Evolutionary conservation across 2,329 filamentous ascomycete species (phyloP).

Genomic region (Clarireedia sp.): DNA sequence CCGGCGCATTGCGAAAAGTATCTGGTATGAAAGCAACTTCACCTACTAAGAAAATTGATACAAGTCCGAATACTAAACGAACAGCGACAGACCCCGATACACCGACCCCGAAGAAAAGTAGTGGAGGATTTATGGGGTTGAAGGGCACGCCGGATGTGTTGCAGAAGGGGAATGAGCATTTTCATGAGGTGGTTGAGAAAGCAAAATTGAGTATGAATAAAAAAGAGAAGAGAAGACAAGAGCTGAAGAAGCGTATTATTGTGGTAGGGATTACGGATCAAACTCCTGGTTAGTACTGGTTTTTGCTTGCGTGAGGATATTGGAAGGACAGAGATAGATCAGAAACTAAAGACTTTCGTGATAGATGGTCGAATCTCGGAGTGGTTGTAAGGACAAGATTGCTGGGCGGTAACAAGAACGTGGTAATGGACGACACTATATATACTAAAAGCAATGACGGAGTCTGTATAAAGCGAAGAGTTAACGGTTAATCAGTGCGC

Average conservation of each 20-base stretch:
- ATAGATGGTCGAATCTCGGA: conserved; percentile 15
- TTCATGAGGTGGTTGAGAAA: conserved; percentile 16
- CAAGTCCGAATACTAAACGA: conserved; percentile 12
- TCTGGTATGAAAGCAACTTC: conserved; percentile 1
- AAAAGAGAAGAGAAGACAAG: conserved; percentile 19
- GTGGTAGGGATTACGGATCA: conserved; percentile 22
- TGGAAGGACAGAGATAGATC: background rate
- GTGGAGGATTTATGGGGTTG: conserved; percentile 11
- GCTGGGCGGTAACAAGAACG: background rate
- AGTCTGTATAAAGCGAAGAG: background rate
- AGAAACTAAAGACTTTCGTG: conserved; percentile 3
- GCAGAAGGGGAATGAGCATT: conserved; percentile 14
- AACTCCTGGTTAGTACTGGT: conserved; percentile 16
- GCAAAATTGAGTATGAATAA: conserved; percentile 15
- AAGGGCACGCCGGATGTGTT: conserved; percentile 6
- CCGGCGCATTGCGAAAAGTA: conserved; percentile 12
- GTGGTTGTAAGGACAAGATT: conserved; percentile 20
- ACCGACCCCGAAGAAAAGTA: conserved; percentile 11
- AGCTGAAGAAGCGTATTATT: conserved; percentile 22
- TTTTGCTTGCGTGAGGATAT: background rate
- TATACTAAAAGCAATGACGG: background rate
- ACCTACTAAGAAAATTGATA: background rate
- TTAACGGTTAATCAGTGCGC: too few relatives aligned
- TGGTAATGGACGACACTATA: background rate
- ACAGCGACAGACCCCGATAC: conserved; percentile 16